phyloP scores from a whole-genome alignment of 306 rosid genomes.

The Vicia sativa region DNA sequence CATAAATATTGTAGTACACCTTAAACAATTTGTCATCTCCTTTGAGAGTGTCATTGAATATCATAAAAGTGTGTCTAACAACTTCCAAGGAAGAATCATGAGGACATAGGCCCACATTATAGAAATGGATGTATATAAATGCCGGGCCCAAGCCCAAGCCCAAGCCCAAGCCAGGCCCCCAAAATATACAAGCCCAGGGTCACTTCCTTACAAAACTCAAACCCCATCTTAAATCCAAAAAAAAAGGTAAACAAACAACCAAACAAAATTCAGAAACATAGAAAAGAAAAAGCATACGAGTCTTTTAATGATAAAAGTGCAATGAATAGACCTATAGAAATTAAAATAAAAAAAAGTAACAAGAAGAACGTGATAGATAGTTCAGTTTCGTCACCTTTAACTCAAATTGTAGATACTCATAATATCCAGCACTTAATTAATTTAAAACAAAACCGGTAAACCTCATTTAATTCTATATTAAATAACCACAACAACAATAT shows the following conservation, averaged over 20 bases:
- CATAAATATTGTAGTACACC: too few relatives aligned
- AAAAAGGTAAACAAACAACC: background rate
- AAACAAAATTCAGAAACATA: background rate
- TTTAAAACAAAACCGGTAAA: background rate
- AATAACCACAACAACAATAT: background rate
- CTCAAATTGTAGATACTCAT: background rate
- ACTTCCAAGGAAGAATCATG: background rate
- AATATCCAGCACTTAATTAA: background rate
- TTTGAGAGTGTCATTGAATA: background rate
- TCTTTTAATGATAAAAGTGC: slow-evolving; percentile 39
- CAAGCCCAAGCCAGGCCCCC: too few relatives aligned
- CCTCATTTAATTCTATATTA: background rate
- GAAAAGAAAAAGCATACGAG: slow-evolving; percentile 27
- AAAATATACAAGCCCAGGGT: too few relatives aligned
- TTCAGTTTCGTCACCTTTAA: slow-evolving; percentile 14
- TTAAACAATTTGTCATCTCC: too few relatives aligned
- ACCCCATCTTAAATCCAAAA: too few relatives aligned
- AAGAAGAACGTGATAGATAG: slow-evolving; percentile 37
- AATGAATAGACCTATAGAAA: slow-evolving; percentile 14
- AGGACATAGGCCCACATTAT: too few relatives aligned
- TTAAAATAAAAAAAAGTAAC: slow-evolving; percentile 17
- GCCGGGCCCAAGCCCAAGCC: too few relatives aligned
- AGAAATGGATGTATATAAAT: too few relatives aligned
- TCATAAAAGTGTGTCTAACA: background rate
- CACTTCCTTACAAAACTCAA: too few relatives aligned